These are phyloP conservation scores for Hortiboletus campestris DNA, from an alignment of 768 basidiomycete species.

Conservation along the genomic window DNA sequence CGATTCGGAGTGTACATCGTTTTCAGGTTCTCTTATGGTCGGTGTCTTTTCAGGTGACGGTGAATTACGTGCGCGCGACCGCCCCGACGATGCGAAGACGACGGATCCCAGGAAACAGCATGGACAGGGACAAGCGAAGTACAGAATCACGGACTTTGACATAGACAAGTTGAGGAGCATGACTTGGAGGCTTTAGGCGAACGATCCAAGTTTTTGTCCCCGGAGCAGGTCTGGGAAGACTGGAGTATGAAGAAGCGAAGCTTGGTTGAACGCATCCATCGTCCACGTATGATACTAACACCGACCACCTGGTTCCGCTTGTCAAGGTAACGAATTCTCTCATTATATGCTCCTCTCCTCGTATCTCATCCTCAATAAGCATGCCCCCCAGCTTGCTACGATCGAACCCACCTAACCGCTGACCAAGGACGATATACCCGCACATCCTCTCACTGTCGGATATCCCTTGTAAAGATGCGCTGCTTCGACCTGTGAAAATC, in stretches of 20 bases:
- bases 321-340: conserved; percentile 94
- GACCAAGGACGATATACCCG: conserved; percentile 73
- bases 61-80: conserved; percentile 35
- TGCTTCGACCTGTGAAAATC: conserved; percentile 72
- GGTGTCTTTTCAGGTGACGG: conserved; percentile 17
- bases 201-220: conserved; percentile 80
- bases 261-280: conserved; percentile 49
- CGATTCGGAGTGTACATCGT: conserved; percentile 23
- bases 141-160: conserved; percentile 65
- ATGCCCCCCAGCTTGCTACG: conserved; percentile 13
- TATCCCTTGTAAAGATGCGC: conserved; percentile 51
- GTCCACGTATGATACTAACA: background rate
- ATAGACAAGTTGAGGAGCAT: conserved; percentile 92
- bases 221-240: conserved; percentile 83
- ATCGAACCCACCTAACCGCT: background rate
- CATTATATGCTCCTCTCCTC: conserved; percentile 93
- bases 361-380: conserved; percentile 86
- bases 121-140: conserved; percentile 24
- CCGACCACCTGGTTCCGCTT: conserved; percentile 65
- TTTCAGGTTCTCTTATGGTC: conserved; percentile 8
- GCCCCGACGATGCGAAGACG: conserved; percentile 10
- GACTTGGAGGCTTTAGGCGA: conserved; percentile 34
- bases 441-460: conserved; percentile 95
- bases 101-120: conserved; percentile 11
- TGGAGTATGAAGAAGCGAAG: conserved; percentile 85